Base-by-base conservation (phyloP, 2,329 filamentous ascomycete species). In the Fusarium sp. region DNA sequence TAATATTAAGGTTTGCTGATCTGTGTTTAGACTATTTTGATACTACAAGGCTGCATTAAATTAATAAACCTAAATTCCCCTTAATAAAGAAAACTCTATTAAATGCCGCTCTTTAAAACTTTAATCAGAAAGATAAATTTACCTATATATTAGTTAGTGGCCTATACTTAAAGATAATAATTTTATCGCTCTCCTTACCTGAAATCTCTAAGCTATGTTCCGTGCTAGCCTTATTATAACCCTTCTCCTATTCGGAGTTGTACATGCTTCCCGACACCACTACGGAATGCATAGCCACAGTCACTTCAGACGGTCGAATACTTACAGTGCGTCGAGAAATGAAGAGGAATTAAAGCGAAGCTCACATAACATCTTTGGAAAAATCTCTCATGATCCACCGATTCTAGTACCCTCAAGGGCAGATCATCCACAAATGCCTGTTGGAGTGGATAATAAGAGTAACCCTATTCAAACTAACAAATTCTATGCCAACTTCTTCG, bases 191-290 rank as follows among this genome's bases (percentile, higher is more conserved):
- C 24, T 24, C 24, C 24, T 24, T 24, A 24, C 24, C 24, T 24
- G 24, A 24, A 24, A 24, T 3, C 3, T 20, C 8, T 0, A 12
- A 38, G 24, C 2, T 1, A 54, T 54, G 18, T 22, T 54, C 15
- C 2, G 0, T 0, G 0, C 8, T 8, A n/a, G 24, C 50, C 18
- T 54, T 17, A 5, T 39, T 38, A 1, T 54, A 6, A 8, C 9
- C 13, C 12, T 38, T 12, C 2, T 38, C 7, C 10, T 54, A 4
- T 28, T 39, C 6, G 4, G 9, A 12, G 24, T 2, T 6, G 11
- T 28, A 15, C 32, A 28, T 7, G 34, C n/a, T 54, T 36, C 18
- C 9, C 7, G 6, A 12, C n/a, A 54, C 20, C 13, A 39, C 2
- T 0, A 48, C 15, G 28, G 8, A 20, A 11, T 13, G 3, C 30